Conservation (phyloP, 306 rosid genomes). For the Prunus dulcis region DNA sequence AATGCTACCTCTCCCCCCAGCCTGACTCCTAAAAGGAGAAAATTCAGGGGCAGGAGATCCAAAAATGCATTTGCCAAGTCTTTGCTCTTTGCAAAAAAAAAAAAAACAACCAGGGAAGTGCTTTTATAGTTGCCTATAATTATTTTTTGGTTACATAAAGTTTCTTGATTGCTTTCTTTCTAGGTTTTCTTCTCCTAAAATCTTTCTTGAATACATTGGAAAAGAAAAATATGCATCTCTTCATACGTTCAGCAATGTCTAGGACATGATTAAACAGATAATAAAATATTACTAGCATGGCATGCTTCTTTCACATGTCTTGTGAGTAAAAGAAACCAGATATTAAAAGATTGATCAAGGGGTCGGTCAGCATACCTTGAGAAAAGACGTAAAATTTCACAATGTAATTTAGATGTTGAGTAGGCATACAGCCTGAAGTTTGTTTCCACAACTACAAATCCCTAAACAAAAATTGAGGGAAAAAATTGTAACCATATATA, state of each 20-base stretch:
- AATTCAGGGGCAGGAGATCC: not conserved
- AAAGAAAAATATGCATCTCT: constrained; percentile 2
- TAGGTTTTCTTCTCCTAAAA: not conserved
- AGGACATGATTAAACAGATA: not conserved
- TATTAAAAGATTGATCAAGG: not conserved
- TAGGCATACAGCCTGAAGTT: constrained; percentile 90
- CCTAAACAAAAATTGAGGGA: constrained; percentile 38
- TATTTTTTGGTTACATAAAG: not conserved
- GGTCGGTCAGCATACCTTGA: constrained; percentile 50
- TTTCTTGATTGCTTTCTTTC: not conserved
- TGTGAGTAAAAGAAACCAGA: not conserved
- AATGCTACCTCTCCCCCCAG: not conserved
- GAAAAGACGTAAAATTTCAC: constrained; percentile 90
- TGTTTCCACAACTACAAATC: constrained; percentile 91
- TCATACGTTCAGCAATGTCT: not conserved
- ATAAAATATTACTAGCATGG: not conserved
- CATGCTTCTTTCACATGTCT: not conserved
- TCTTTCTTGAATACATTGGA: not conserved
- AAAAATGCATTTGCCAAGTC: not conserved
- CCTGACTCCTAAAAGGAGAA: not conserved
- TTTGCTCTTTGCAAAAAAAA: not conserved
- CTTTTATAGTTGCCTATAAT: not conserved
- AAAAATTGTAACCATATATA: not conserved
- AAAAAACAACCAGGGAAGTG: not conserved
- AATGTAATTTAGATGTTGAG: constrained; percentile 84